Percentiles rank a stretch among this genome's conserved stretches.
Evolutionary conservation across 441 rosid genomes (phyloP).

Genomic region (Populus hybrid): DNA sequence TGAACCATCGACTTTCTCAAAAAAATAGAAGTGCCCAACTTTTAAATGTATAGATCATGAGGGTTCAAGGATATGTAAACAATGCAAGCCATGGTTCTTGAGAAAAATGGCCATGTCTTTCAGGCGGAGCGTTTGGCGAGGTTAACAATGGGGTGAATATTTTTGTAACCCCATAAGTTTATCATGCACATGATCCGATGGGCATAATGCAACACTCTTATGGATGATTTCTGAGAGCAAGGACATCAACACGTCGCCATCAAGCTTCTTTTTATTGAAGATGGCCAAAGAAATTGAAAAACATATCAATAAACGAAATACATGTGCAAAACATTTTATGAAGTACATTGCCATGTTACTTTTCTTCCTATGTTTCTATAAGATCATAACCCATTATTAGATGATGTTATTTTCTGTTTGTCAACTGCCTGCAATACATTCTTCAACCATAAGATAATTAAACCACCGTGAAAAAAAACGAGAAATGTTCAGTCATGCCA

Average conservation of each 20-base stretch:
- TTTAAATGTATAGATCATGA: too few species aligned
- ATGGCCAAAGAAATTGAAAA: neutral
- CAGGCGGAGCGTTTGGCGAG: neutral
- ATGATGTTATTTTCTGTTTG: too few species aligned
- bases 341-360: too few species aligned
- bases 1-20: neutral
- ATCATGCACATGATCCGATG: too few species aligned
- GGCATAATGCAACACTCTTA: neutral
- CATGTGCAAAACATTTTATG: neutral
- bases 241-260: neutral
- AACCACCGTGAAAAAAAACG: too few species aligned
- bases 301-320: neutral
- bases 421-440: neutral
- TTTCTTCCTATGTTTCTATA: too few species aligned
- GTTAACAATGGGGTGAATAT: too few species aligned
- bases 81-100: neutral
- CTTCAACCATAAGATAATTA: neutral
- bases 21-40: neutral
- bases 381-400: neutral
- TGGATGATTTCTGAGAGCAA: neutral
- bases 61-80: neutral
- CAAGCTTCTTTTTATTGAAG: neutral
- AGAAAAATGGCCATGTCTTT: neutral
- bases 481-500: neutral
- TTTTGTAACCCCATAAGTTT: too few species aligned